A percentile compares a stretch with the other conserved stretches of the same genome.
Evolutionary conservation across 495 filamentous ascomycete genomes (phyloP).

Genomic region (Elaphomyces granulatus): DNA sequence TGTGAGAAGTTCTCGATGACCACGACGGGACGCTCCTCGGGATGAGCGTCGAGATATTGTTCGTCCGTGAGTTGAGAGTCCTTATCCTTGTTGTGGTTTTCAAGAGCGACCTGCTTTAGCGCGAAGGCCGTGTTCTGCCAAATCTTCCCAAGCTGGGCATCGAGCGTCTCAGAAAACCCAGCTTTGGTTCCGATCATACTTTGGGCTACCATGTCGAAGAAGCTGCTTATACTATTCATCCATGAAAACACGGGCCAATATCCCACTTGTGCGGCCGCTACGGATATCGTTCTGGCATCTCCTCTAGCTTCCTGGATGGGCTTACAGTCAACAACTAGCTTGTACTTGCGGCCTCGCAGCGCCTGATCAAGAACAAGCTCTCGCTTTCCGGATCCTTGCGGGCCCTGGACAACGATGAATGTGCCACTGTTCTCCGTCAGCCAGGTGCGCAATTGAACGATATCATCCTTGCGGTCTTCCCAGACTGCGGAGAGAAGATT

Average conservation of each 20-base stretch:
- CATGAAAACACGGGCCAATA: slow-evolving; percentile 91
- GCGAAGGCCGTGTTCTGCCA: slow-evolving; percentile 74
- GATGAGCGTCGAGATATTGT: slow-evolving; percentile 83
- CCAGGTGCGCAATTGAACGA: slow-evolving; percentile 72
- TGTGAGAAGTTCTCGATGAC: slow-evolving; percentile 93
- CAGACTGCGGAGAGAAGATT: slow-evolving; percentile 67
- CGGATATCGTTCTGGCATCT: slow-evolving; percentile 72
- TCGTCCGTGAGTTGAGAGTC: slow-evolving; percentile 65
- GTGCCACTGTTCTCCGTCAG: slow-evolving; percentile 75
- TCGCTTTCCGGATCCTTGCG: slow-evolving; percentile 78
- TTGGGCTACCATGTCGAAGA: slow-evolving; percentile 83
- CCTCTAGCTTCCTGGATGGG: slow-evolving; percentile 83
- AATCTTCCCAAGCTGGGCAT: slow-evolving; percentile 84
- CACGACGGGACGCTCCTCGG: slow-evolving; percentile 69
- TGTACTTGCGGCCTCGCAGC: slow-evolving; percentile 59
- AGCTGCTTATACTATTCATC: slow-evolving; percentile 86
- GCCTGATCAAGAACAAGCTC: slow-evolving; percentile 79
- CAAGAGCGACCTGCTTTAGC: slow-evolving; percentile 60
- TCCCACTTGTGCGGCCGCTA: slow-evolving; percentile 71
- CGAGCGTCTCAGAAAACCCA: slow-evolving; percentile 88
- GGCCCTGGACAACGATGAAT: slow-evolving; percentile 89
- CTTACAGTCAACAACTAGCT: slow-evolving; percentile 88
- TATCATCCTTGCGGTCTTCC: slow-evolving; percentile 70
- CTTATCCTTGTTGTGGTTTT: slow-evolving; percentile 54
- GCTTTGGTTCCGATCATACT: slow-evolving; percentile 89